Conservation (phyloP, 306 rosid genomes). For the Prinsepia uniflora region DNA sequence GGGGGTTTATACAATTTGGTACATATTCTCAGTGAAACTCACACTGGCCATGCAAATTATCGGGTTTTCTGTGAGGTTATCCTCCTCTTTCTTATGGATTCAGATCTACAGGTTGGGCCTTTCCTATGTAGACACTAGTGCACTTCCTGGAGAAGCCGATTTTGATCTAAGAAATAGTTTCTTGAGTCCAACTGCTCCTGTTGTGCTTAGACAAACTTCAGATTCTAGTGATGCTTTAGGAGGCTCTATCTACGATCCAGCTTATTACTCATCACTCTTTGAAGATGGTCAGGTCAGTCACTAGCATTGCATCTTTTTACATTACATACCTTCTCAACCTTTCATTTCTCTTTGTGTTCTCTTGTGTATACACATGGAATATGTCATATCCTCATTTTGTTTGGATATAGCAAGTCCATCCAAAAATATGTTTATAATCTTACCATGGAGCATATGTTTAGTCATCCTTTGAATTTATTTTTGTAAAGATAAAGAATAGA, state of each 20-base stretch:
- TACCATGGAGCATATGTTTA: background rate
- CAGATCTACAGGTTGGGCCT: conserved; percentile 95
- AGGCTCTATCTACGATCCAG: conserved; percentile 86
- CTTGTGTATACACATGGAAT: background rate
- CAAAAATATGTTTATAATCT: background rate
- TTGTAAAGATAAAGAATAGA: background rate
- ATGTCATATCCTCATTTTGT: conserved; percentile 19
- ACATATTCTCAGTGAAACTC: conserved; percentile 78
- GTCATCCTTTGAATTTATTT: background rate
- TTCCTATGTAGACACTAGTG: conserved; percentile 44
- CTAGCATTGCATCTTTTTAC: background rate
- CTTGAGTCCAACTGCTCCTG: conserved; percentile 73
- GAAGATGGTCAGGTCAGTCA: conserved; percentile 53
- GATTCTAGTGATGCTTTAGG: conserved; percentile 78
- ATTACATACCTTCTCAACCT: conserved; percentile 12
- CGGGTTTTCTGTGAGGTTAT: conserved; percentile 70
- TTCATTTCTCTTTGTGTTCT: conserved; percentile 17
- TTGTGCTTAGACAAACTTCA: conserved; percentile 57
- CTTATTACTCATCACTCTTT: conserved; percentile 74
- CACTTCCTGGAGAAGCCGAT: conserved; percentile 55
- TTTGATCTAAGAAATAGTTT: conserved; percentile 73
- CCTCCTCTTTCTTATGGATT: conserved; percentile 82
- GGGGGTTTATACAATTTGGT: conserved; percentile 33
- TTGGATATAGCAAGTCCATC: background rate
- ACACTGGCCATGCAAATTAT: conserved; percentile 70